phyloP scores from a whole-genome alignment of 2,329 filamentous ascomycete species.

The Coniochaeta sp. region DNA sequence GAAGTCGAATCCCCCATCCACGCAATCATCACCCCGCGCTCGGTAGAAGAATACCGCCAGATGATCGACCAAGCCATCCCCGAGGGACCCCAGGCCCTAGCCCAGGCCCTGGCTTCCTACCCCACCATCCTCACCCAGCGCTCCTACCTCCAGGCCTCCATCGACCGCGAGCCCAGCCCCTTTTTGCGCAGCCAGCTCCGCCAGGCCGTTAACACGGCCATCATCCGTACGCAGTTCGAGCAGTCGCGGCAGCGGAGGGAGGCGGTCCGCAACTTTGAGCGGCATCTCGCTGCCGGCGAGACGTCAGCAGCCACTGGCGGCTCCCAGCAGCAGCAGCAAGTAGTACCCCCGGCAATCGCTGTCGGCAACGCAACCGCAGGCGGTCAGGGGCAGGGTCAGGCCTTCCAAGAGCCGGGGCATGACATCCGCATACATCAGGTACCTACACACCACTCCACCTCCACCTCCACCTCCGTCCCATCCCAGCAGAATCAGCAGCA shows the following conservation, averaged over 20 bases:
- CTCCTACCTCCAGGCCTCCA: slow-evolving; percentile 40
- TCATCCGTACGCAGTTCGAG: slow-evolving; percentile 37
- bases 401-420: neutral
- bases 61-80: slow-evolving; percentile 48
- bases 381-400: neutral
- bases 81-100: slow-evolving; percentile 39
- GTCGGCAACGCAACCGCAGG: neutral
- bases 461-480: neutral
- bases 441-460: slow-evolving; percentile 5
- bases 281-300: neutral
- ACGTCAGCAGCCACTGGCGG: neutral
- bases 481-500: neutral
- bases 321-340: neutral
- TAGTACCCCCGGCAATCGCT: slow-evolving; percentile 7
- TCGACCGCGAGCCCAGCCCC: slow-evolving; percentile 43
- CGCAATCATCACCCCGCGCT: slow-evolving; percentile 24
- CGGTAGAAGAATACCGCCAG: slow-evolving; percentile 35
- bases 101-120: slow-evolving; percentile 36
- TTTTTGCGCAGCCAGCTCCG: slow-evolving; percentile 41
- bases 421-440: slow-evolving; percentile 16
- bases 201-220: slow-evolving; percentile 38
- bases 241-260: slow-evolving; percentile 25
- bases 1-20: slow-evolving; percentile 23
- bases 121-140: slow-evolving; percentile 43
- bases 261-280: slow-evolving; percentile 15